Evolutionary conservation across 2,329 filamentous ascomycete species (phyloP).

Genomic region (Aspergillus awamori): DNA sequence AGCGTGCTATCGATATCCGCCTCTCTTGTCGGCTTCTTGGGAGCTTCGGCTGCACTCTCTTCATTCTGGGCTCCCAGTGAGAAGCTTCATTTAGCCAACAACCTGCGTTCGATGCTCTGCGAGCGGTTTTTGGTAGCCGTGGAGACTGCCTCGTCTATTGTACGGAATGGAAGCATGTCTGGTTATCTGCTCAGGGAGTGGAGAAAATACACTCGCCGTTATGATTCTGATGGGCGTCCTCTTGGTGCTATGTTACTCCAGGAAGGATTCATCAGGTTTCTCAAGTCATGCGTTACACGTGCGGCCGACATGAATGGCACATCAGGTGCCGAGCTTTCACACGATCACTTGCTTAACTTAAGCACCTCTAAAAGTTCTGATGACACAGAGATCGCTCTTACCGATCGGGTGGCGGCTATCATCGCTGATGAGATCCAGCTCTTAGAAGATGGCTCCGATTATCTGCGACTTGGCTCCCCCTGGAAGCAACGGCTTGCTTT

Average conservation of each 20-base stretch:
- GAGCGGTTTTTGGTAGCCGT: constrained; percentile 83
- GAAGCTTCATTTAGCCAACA: constrained; percentile 71
- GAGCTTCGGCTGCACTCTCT: constrained; percentile 75
- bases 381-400: constrained; percentile 45
- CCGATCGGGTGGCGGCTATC: constrained; percentile 67
- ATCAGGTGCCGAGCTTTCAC: constrained; percentile 67
- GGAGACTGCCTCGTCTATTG: constrained; percentile 86
- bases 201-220: constrained; percentile 83
- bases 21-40: constrained; percentile 86
- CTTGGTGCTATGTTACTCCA: constrained; percentile 90
- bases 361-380: constrained; percentile 48
- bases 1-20: constrained; percentile 75
- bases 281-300: constrained; percentile 76
- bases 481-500: constrained; percentile 87
- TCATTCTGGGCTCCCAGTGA: constrained; percentile 80
- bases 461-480: constrained; percentile 79
- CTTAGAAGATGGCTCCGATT: constrained; percentile 87
- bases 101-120: constrained; percentile 73
- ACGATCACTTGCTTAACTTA: constrained; percentile 68
- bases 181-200: constrained; percentile 75
- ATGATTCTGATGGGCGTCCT: constrained; percentile 76
- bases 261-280: constrained; percentile 81
- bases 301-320: constrained; percentile 65
- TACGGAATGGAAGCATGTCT: constrained; percentile 74
- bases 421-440: constrained; percentile 81